These are phyloP conservation scores for Xylaria curta DNA, from an alignment of 495 filamentous ascomycete species.

Conservation along the genomic window DNA sequence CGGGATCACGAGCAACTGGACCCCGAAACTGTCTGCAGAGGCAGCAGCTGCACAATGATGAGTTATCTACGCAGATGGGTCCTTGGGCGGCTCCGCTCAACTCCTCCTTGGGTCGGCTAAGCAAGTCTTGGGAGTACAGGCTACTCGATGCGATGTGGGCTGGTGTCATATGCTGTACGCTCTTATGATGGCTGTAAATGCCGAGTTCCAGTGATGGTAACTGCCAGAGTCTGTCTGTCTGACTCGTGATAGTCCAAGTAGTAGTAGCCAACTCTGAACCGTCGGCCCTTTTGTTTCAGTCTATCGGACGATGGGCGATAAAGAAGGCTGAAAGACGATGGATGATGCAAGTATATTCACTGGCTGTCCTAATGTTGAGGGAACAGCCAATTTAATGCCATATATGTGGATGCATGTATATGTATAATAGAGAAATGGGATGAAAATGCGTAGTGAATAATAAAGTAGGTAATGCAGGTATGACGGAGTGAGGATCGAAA, in stretches of 20 bases:
- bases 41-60: constrained; percentile 20
- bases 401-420: neutral
- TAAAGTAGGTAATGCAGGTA: neutral
- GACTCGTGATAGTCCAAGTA: constrained; percentile 16
- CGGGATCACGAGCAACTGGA: constrained; percentile 4
- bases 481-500: neutral
- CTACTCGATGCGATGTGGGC: neutral
- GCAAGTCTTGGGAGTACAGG: constrained; percentile 16
- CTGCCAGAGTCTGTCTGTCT: neutral
- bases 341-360: neutral
- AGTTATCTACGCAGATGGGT: constrained; percentile 18
- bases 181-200: neutral
- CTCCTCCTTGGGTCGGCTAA: constrained; percentile 11
- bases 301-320: neutral
- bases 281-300: constrained; percentile 8
- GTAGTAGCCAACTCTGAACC: neutral
- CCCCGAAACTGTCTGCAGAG: neutral
- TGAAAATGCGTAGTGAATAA: neutral
- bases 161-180: constrained; percentile 1
- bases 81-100: constrained; percentile 8
- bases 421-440: neutral
- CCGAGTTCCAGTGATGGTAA: neutral
- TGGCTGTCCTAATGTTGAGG: neutral
- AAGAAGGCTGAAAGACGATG: neutral
- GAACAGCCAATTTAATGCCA: neutral